phyloP scores from a whole-genome alignment of 2,329 filamentous ascomycete species.

The Penicillium psychrosexuale region DNA sequence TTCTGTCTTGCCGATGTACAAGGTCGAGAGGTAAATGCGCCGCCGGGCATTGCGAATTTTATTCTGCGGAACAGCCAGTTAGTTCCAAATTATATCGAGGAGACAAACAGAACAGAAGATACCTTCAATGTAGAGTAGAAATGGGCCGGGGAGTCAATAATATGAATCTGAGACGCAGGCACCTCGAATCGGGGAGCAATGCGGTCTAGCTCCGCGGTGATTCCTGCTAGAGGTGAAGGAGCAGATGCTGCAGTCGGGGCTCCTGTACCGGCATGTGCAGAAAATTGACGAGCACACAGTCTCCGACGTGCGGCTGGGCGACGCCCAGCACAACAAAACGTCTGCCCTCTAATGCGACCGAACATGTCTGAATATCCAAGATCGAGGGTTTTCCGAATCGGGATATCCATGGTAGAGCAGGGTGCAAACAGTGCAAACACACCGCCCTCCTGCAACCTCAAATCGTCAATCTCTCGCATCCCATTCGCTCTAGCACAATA shows the following conservation, averaged over 20 bases:
- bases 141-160: constrained; percentile 75
- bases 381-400: constrained; percentile 20
- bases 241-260: constrained; percentile 26
- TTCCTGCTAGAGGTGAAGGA: constrained; percentile 53
- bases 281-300: constrained; percentile 38
- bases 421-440: constrained; percentile 40
- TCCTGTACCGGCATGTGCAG: constrained; percentile 29
- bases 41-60: constrained; percentile 78
- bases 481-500: constrained; percentile 16
- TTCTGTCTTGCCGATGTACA: constrained; percentile 95
- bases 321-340: constrained; percentile 35
- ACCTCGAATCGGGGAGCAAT: constrained; percentile 90
- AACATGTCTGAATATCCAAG: constrained; percentile 32
- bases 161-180: constrained; percentile 71
- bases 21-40: constrained; percentile 86
- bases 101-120: background rate
- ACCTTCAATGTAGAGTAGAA: constrained; percentile 94
- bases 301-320: constrained; percentile 31
- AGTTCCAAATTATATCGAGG: constrained; percentile 3
- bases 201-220: constrained; percentile 75
- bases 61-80: constrained; percentile 47
- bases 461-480: constrained; percentile 18
- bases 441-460: constrained; percentile 27
- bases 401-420: constrained; percentile 12
- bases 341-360: constrained; percentile 39